phyloP scores from a whole-genome alignment of 768 basidiomycete species.

The Xerocomellus dryophilus region DNA sequence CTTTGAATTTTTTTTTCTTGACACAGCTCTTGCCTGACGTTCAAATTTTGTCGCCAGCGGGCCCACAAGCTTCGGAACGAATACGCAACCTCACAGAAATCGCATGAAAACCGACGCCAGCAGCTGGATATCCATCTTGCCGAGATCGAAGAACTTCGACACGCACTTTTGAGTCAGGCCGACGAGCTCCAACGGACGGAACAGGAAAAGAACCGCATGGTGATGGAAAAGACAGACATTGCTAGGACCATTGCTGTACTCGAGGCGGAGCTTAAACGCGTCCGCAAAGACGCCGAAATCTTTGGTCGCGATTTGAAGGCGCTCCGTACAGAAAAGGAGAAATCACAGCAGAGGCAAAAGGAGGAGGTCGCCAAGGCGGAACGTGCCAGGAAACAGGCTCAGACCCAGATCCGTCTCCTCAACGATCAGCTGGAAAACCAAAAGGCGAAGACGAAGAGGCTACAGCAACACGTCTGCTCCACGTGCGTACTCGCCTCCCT shows the following conservation, averaged over 20 bases:
- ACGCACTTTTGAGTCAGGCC: constrained; percentile 57
- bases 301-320: constrained; percentile 76
- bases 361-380: constrained; percentile 58
- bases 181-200: constrained; percentile 61
- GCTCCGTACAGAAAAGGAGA: constrained; percentile 66
- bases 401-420: constrained; percentile 61
- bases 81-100: constrained; percentile 55
- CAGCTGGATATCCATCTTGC: constrained; percentile 67
- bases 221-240: constrained; percentile 62
- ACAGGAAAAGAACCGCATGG: constrained; percentile 60
- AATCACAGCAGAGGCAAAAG: constrained; percentile 49
- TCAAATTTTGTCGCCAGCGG: constrained; percentile 37
- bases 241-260: constrained; percentile 62
- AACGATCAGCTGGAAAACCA: constrained; percentile 61
- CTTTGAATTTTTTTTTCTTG: not conserved
- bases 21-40: not conserved
- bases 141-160: constrained; percentile 77
- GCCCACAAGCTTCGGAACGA: constrained; percentile 62
- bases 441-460: constrained; percentile 39
- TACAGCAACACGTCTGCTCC: constrained; percentile 57
- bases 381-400: constrained; percentile 62
- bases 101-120: constrained; percentile 69
- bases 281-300: constrained; percentile 70
- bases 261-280: constrained; percentile 71
- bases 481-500: constrained; percentile 41